phyloP scores from a whole-genome alignment of 768 basidiomycete species.

The Kwoniella newhampshirensis region DNA sequence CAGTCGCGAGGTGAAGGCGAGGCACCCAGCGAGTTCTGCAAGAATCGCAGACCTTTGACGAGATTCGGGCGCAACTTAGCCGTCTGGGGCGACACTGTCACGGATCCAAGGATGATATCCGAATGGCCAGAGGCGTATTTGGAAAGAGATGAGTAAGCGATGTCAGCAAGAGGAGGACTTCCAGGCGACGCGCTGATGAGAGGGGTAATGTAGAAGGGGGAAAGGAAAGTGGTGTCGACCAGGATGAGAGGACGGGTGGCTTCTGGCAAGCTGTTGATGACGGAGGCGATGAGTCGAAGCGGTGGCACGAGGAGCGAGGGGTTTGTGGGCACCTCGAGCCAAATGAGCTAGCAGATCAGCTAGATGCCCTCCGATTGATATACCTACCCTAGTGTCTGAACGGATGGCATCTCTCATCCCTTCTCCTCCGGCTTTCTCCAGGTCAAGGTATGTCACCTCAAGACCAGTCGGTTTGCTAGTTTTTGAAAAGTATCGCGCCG shows the following conservation, averaged over 20 bases:
- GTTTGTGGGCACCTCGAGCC: slow-evolving; percentile 95
- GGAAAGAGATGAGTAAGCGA: slow-evolving; percentile 68
- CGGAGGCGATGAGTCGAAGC: slow-evolving; percentile 66
- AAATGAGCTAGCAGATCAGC: slow-evolving; percentile 65
- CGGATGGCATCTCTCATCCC: slow-evolving; percentile 66
- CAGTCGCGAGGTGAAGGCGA: slow-evolving; percentile 71
- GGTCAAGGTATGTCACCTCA: slow-evolving; percentile 74
- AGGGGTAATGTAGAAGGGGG: slow-evolving; percentile 85
- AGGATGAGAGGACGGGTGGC: slow-evolving; percentile 66
- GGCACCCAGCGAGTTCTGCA: slow-evolving; percentile 70
- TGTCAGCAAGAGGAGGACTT: slow-evolving; percentile 64
- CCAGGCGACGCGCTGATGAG: slow-evolving; percentile 57
- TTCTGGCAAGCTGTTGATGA: slow-evolving; percentile 62
- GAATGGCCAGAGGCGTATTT: slow-evolving; percentile 95
- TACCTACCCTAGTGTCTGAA: slow-evolving; percentile 74
- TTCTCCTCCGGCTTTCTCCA: slow-evolving; percentile 69
- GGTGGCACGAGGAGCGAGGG: slow-evolving; percentile 86
- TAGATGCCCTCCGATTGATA: background rate
- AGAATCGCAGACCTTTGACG: slow-evolving; percentile 67
- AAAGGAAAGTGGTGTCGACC: slow-evolving; percentile 93
- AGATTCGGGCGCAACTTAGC: slow-evolving; percentile 52
- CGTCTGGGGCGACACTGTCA: slow-evolving; percentile 56
- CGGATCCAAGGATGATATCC: slow-evolving; percentile 85
- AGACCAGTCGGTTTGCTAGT: slow-evolving; percentile 37
- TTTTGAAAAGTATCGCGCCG: slow-evolving; percentile 61